Conservation (phyloP, 179 eudicot genomes). For the Beta lomatogona region DNA sequence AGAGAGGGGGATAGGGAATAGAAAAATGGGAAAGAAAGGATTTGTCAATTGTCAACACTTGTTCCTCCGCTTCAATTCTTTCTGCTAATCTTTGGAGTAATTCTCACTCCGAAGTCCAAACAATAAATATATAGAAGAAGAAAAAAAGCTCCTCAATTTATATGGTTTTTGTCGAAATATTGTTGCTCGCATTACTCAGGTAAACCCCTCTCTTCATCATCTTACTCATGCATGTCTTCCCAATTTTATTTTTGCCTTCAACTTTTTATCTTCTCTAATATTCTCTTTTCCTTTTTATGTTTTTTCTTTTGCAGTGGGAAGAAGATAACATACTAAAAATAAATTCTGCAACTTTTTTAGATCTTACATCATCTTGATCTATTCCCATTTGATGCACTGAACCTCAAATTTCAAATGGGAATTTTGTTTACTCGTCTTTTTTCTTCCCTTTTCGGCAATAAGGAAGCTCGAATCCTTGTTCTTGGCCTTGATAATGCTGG, state of each 20-base stretch:
- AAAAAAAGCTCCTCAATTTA: neutral
- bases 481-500: constrained; percentile 98
- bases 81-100: neutral
- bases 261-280: neutral
- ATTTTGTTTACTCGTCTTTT: constrained; percentile 71
- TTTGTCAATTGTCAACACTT: constrained; percentile 16
- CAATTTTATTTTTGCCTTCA: neutral
- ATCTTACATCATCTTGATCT: constrained; percentile 25
- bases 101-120: neutral
- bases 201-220: constrained; percentile 13
- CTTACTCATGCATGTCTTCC: constrained; percentile 22
- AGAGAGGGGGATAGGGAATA: too few species aligned
- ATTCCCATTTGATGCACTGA: constrained; percentile 27
- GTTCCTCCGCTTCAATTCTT: neutral
- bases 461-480: constrained; percentile 97
- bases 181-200: constrained; percentile 2
- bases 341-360: constrained; percentile 11
- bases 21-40: neutral
- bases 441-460: constrained; percentile 83
- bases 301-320: constrained; percentile 26
- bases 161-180: neutral
- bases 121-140: neutral
- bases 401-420: constrained; percentile 35
- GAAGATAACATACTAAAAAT: neutral
- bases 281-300: neutral